These are phyloP conservation scores for Verbascum thapsus DNA, from an alignment of 257 asterid genomes.

Conservation along the genomic window DNA sequence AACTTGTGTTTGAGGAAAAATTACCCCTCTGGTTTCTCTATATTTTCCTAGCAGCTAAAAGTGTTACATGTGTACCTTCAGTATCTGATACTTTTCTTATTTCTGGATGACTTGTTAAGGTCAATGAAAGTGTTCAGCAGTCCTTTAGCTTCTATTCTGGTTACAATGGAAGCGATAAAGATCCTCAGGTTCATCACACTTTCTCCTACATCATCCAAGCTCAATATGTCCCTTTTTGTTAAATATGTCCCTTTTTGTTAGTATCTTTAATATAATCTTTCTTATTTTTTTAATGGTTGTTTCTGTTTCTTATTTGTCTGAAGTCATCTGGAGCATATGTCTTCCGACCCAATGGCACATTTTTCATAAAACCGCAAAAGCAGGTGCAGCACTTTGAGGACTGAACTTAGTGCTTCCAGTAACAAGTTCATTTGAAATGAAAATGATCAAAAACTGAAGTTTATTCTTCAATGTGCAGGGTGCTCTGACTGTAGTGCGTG, in stretches of 20 bases:
- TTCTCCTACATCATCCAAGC: constrained; percentile 23
- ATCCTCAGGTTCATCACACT: constrained; percentile 47
- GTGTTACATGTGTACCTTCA: constrained; percentile 7
- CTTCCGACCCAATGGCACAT: constrained; percentile 72
- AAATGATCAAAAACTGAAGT: constrained; percentile 23
- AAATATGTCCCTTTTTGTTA: constrained; percentile 11
- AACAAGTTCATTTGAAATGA: constrained; percentile 10
- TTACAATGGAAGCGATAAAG: constrained; percentile 56
- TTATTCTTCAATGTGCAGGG: constrained; percentile 34
- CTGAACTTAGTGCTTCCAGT: constrained; percentile 7
- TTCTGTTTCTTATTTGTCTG: constrained; percentile 17
- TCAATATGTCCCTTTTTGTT: constrained; percentile 16
- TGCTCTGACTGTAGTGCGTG: constrained; percentile 50
- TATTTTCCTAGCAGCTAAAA: constrained; percentile 4
- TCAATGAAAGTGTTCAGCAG: constrained; percentile 56
- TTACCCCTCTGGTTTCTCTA: background rate
- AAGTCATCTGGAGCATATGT: constrained; percentile 81
- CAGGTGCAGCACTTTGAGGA: constrained; percentile 41
- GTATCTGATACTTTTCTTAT: constrained; percentile 20
- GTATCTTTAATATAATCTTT: too few species aligned
- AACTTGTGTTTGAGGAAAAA: background rate
- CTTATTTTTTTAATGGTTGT: constrained; percentile 2
- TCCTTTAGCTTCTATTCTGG: constrained; percentile 65
- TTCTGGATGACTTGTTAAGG: constrained; percentile 39
- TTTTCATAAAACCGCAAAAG: constrained; percentile 38